Percentiles rank a stretch among this genome's conserved stretches.
Conservation (phyloP, 208 protist species). For the Trypanosoma boissoni region DNA sequence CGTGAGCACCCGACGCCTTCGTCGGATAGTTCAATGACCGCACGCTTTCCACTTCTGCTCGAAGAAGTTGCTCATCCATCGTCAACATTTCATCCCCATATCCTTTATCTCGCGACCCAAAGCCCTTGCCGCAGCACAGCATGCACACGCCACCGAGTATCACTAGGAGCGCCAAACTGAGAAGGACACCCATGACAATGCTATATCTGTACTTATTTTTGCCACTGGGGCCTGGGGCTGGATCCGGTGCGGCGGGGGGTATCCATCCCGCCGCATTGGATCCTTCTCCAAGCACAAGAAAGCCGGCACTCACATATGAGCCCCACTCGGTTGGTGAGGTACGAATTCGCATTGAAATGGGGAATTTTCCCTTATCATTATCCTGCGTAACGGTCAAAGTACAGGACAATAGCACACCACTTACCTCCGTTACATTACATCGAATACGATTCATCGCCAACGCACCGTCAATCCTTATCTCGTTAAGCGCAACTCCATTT, state of each 20-base stretch:
- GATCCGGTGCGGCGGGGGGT: neutral
- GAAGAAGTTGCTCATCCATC: constrained; percentile 10
- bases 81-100: neutral
- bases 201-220: neutral
- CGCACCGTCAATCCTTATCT: neutral
- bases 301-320: constrained; percentile 4
- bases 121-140: neutral
- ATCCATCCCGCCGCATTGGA: constrained; percentile 4
- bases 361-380: neutral
- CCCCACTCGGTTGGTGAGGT: constrained; percentile 16
- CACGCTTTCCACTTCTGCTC: neutral
- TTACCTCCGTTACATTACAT: constrained; percentile 10
- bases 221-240: neutral
- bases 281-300: constrained; percentile 17
- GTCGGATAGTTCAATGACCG: neutral
- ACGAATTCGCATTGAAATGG: neutral
- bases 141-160: neutral
- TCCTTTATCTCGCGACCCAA: neutral
- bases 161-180: neutral
- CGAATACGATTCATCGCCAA: neutral
- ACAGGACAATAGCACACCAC: constrained; percentile 5
- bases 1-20: neutral
- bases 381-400: constrained; percentile 6
- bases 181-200: constrained; percentile 8
- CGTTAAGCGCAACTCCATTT: constrained; percentile 1